Evolutionary conservation across 495 filamentous ascomycete genomes (phyloP), one percentile per base, ranked within the genome.

Genomic region (Xylaria telfairii): DNA sequence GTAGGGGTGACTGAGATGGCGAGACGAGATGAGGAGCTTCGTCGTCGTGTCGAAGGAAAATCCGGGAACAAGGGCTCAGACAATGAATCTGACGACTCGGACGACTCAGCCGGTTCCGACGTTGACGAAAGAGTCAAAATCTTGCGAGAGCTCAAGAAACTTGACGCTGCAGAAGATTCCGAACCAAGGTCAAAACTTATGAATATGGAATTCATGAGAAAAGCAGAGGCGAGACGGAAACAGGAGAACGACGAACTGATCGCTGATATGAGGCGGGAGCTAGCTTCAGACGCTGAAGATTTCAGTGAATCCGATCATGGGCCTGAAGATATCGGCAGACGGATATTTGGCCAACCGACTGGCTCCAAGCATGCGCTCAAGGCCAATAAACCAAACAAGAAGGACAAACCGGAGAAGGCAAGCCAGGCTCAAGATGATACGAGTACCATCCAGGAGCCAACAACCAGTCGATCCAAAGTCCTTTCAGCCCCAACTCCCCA

Each of bases 1-100:
- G 82, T 89, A 57, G 92, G 91, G 41, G 87, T 97, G 39, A 87
- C 86, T 3, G 95, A 98, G 72, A 91, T 95, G 87, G 93, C 95
- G 0, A 85, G 90, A 72, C 87, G 91, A 73, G 92, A 95, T 70
- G 94, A 98, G 65, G 95, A 98, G 73, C 82, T 99, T 39, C 89
- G 90, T 57, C 90, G 90, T 71, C 87, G 95, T 67, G 91, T 98
- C 53, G 90, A 93, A 77, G 96, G 96, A n/a, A 92, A 76, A 81
- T 89, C 66, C 64, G 83, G 82, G 42, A 80, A 84, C 32, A 81
- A 81, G 26, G 88, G 88, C 19, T 84, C 87, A 32, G 91, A 92
- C 57, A 88, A 84, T 41, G 83, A 75, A 24, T 84, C 83, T 0
- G 79, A 80, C 19, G 88, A 86, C 44, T 83, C 83, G 7, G 90